A percentile compares a stretch with the other conserved stretches of the same genome.
phyloP scores from a whole-genome alignment of 768 basidiomycete genomes.

The Ramaria sp. region DNA sequence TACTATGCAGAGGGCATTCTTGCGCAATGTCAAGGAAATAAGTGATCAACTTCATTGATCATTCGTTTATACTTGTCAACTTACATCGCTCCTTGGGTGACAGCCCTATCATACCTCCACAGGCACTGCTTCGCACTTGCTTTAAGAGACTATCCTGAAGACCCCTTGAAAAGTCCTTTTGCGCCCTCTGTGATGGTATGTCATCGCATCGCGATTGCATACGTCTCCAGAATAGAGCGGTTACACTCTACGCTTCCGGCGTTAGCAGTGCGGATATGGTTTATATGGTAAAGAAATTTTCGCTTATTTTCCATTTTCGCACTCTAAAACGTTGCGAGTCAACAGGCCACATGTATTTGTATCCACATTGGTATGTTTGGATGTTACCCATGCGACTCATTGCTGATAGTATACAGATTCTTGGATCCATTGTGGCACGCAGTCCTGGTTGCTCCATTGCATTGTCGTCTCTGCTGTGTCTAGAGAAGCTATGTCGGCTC shows the following conservation, averaged over 20 bases:
- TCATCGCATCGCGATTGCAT: slow-evolving; percentile 54
- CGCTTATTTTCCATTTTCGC: neutral
- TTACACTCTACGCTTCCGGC: slow-evolving; percentile 43
- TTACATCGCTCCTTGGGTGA: neutral
- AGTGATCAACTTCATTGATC: neutral
- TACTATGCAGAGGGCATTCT: neutral
- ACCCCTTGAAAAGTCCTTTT: slow-evolving; percentile 61
- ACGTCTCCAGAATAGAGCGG: slow-evolving; percentile 36
- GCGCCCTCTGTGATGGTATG: slow-evolving; percentile 60
- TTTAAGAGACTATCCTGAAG: slow-evolving; percentile 47
- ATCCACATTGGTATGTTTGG: neutral
- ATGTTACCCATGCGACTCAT: neutral
- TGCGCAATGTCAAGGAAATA: neutral
- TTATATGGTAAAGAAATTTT: slow-evolving; percentile 35
- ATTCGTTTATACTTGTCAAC: too few relatives aligned
- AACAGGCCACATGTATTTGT: slow-evolving; percentile 8
- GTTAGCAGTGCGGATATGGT: slow-evolving; percentile 58
- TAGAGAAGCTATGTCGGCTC: slow-evolving; percentile 50
- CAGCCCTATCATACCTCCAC: slow-evolving; percentile 62
- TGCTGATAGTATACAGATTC: slow-evolving; percentile 37
- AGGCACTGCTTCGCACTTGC: slow-evolving; percentile 72
- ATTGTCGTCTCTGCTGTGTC: slow-evolving; percentile 55
- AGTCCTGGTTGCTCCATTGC: slow-evolving; percentile 65
- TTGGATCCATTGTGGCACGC: slow-evolving; percentile 65
- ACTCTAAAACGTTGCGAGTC: neutral